Evolutionary conservation across 2,329 filamentous ascomycete species (phyloP).

Genomic region (Ceratocystis harringtonii): DNA sequence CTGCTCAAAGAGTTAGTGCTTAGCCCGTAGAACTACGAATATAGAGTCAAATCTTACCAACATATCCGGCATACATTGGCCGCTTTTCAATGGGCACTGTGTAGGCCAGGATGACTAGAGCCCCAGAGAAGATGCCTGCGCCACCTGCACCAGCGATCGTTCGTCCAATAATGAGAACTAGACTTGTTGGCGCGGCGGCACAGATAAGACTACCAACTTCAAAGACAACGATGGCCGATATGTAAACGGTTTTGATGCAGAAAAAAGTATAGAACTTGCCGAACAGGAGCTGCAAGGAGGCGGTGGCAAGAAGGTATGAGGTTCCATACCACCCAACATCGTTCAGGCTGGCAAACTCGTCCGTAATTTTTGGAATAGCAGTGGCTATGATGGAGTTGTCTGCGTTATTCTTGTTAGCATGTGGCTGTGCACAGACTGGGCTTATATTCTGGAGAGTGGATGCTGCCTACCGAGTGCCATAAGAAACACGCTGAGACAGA

Average conservation of each 20-base stretch:
- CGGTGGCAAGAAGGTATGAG: slow-evolving; percentile 29
- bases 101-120: slow-evolving; percentile 29
- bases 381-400: slow-evolving; percentile 31
- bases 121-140: slow-evolving; percentile 33
- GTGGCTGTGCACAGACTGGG: not conserved
- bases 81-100: slow-evolving; percentile 25
- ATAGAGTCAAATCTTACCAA: slow-evolving; percentile 3
- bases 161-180: slow-evolving; percentile 26
- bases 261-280: slow-evolving; percentile 33
- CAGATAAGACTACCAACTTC: slow-evolving; percentile 32
- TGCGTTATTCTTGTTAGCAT: slow-evolving; percentile 12
- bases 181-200: slow-evolving; percentile 23
- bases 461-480: slow-evolving; percentile 27
- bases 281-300: slow-evolving; percentile 28
- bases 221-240: slow-evolving; percentile 28
- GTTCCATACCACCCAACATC: slow-evolving; percentile 38
- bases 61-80: slow-evolving; percentile 26
- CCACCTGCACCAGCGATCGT: slow-evolving; percentile 28
- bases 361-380: slow-evolving; percentile 31
- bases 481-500: slow-evolving; percentile 26
- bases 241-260: slow-evolving; percentile 29
- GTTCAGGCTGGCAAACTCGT: slow-evolving; percentile 29
- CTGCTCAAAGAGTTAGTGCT: slow-evolving; percentile 16
- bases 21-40: slow-evolving; percentile 19
- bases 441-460: too few species aligned